phyloP scores from a whole-genome alignment of 805 yeast genomes.

The Candida tibetensis region DNA sequence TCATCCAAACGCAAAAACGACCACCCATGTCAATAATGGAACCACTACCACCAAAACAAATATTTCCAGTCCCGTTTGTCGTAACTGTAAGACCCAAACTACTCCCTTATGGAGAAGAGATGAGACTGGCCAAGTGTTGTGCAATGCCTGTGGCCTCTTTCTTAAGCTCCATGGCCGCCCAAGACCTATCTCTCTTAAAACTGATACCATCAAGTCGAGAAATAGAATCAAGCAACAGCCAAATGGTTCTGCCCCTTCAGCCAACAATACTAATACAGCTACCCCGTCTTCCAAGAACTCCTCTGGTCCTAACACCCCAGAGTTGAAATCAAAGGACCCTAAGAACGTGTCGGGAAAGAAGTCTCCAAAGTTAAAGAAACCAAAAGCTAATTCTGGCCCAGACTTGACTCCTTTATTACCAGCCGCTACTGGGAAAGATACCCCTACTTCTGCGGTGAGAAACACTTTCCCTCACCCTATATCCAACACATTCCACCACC shows the following conservation, averaged over 20 bases:
- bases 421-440: slow-evolving; percentile 14
- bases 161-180: slow-evolving; percentile 89
- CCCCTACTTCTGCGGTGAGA: slow-evolving; percentile 11
- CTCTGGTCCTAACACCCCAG: slow-evolving; percentile 54
- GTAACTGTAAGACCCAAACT: slow-evolving; percentile 87
- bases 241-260: slow-evolving; percentile 2
- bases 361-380: slow-evolving; percentile 21
- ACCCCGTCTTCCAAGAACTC: slow-evolving; percentile 22
- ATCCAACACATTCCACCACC: slow-evolving; percentile 11
- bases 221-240: slow-evolving; percentile 67
- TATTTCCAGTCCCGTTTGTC: slow-evolving; percentile 70
- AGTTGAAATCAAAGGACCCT: slow-evolving; percentile 49
- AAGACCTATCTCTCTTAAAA: slow-evolving; percentile 85
- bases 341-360: slow-evolving; percentile 19
- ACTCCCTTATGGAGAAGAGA: slow-evolving; percentile 96
- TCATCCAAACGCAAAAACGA: slow-evolving; percentile 64
- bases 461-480: slow-evolving; percentile 9
- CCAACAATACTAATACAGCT: slow-evolving; percentile 9
- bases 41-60: slow-evolving; percentile 64
- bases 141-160: slow-evolving; percentile 93
- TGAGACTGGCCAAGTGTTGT: slow-evolving; percentile 80
- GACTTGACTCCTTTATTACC: slow-evolving; percentile 29
- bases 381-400: slow-evolving; percentile 4
- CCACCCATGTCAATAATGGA: slow-evolving; percentile 56
- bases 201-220: slow-evolving; percentile 89